These are phyloP conservation scores for Bipolaris oryzae DNA, from an alignment of 2,329 filamentous ascomycete genomes.

Conservation along the genomic window DNA sequence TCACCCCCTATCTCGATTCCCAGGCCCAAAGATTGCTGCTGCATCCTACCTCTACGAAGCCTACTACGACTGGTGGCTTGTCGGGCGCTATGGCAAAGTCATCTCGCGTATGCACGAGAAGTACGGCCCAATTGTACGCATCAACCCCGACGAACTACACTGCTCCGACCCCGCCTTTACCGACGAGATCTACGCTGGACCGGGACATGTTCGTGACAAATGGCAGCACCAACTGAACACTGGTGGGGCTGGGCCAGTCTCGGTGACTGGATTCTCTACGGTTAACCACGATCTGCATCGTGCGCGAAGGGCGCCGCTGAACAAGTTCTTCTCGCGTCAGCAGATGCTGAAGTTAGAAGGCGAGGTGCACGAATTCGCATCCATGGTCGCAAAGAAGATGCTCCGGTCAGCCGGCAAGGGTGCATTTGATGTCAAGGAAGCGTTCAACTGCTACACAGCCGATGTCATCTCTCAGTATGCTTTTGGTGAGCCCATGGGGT, in stretches of 20 bases:
- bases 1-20: constrained; percentile 33
- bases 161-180: constrained; percentile 41
- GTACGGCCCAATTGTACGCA: constrained; percentile 38
- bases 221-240: constrained; percentile 35
- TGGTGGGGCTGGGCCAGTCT: constrained; percentile 33
- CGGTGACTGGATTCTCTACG: constrained; percentile 34
- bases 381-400: constrained; percentile 25
- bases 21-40: constrained; percentile 40
- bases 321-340: constrained; percentile 46
- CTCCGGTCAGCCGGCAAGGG: constrained; percentile 28
- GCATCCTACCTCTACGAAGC: constrained; percentile 36
- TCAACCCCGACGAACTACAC: constrained; percentile 44
- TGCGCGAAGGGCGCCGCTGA: constrained; percentile 37
- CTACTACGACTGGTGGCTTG: constrained; percentile 36
- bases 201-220: constrained; percentile 29
- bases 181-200: constrained; percentile 42
- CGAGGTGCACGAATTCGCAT: constrained; percentile 28
- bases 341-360: constrained; percentile 36
- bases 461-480: constrained; percentile 37
- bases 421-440: constrained; percentile 36
- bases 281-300: constrained; percentile 44
- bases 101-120: constrained; percentile 44
- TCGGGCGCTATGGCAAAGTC: constrained; percentile 43
- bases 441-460: constrained; percentile 36
- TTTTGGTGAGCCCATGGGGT: constrained; percentile 36